These are phyloP conservation scores for Ensete ventricosum DNA, from an alignment of 176 grass and related monocot genomes.

Conservation along the genomic window DNA sequence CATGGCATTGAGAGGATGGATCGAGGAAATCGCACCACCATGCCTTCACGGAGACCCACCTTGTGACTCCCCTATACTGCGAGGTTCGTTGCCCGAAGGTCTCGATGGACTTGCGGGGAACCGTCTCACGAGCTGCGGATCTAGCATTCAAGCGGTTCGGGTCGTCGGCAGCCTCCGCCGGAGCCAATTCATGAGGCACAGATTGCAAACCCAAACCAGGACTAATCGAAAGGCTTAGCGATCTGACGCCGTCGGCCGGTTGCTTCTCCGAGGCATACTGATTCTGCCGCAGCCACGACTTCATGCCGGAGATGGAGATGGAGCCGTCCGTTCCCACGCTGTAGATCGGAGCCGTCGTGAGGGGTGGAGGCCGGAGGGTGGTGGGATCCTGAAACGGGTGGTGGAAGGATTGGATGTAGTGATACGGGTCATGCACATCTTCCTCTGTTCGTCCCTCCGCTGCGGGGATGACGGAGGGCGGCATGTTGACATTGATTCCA, in stretches of 20 bases:
- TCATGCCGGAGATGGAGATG: constrained; percentile 80
- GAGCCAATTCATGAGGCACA: constrained; percentile 2
- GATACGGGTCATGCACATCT: background rate
- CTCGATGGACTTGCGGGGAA: constrained; percentile 42
- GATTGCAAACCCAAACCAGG: background rate
- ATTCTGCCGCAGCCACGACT: constrained; percentile 80
- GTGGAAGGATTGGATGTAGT: constrained; percentile 1
- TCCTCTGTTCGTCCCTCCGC: background rate
- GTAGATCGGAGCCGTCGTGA: constrained; percentile 23
- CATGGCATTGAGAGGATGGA: background rate
- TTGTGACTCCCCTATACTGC: constrained; percentile 76
- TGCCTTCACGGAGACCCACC: constrained; percentile 20
- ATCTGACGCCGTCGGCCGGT: background rate
- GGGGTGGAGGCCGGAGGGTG: background rate
- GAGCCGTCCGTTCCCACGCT: constrained; percentile 29
- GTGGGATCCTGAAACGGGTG: constrained; percentile 8
- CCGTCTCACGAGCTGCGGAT: constrained; percentile 18
- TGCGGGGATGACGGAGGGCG: constrained; percentile 20
- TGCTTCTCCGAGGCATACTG: constrained; percentile 35
- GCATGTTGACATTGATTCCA: constrained; percentile 63
- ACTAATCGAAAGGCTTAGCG: constrained; percentile 39
- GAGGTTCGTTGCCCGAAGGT: constrained; percentile 88
- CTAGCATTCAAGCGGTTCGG: background rate
- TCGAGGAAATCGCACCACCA: background rate
- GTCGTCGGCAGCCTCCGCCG: background rate